phyloP scores from a whole-genome alignment of 108 stramenopile species.

The Thalassiosira profunda region DNA sequence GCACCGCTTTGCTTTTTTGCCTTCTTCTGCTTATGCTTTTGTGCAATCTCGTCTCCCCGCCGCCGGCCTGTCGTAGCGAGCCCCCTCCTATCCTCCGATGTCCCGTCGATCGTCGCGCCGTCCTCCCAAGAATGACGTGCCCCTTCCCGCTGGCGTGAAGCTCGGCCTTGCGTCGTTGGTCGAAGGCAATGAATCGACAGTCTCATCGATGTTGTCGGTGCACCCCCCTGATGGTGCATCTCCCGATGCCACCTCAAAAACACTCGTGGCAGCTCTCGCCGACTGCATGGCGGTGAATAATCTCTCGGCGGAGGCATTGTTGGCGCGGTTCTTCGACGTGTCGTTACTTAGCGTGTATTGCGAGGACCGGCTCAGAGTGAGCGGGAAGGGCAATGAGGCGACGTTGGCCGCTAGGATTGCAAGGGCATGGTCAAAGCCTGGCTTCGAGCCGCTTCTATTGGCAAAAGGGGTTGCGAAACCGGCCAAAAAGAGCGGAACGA shows the following conservation, averaged over 20 bases:
- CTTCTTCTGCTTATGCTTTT: no score
- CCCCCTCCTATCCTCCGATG: no score
- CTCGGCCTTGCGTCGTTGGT: conserved; percentile 6
- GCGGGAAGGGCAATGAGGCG: conserved; percentile 13
- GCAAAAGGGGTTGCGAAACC: no score
- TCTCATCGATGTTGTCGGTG: conserved; percentile 11
- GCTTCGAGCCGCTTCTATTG: background rate
- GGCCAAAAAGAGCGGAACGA: background rate
- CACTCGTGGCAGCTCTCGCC: background rate
- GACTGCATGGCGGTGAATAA: conserved; percentile 15
- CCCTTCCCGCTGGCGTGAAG: background rate
- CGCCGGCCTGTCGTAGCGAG: no score
- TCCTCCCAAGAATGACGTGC: background rate
- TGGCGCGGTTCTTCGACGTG: conserved; percentile 16
- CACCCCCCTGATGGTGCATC: no score
- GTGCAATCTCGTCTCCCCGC: no score
- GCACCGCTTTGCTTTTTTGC: no score
- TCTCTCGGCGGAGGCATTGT: conserved; percentile 8
- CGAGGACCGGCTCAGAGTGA: conserved; percentile 1
- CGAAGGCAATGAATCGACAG: conserved; percentile 15
- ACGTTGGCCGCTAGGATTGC: conserved; percentile 16
- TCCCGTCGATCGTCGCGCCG: conserved; percentile 6
- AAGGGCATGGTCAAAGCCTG: conserved; percentile 2
- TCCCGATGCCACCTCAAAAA: background rate
- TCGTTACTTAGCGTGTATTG: background rate